These are phyloP conservation scores for Diplodia sapinea DNA, from an alignment of 2,329 filamentous ascomycete genomes.

Conservation along the genomic window DNA sequence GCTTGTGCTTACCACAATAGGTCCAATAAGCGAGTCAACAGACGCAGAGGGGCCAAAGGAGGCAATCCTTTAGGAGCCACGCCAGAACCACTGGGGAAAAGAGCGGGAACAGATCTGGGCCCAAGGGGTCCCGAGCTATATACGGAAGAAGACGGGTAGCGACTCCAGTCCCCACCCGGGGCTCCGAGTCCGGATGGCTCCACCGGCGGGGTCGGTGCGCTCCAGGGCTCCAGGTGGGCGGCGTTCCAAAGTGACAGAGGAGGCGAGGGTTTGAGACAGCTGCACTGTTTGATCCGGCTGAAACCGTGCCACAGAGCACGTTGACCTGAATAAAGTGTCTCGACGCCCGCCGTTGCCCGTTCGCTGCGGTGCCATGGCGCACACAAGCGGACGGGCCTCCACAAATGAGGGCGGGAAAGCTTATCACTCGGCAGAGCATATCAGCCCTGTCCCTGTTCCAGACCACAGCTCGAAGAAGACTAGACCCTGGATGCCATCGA, in stretches of 20 bases:
- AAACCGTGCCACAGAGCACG: not conserved
- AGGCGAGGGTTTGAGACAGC: not conserved
- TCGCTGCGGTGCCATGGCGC: not conserved
- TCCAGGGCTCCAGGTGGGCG: not conserved
- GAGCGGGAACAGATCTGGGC: not conserved
- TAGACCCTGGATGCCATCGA: not conserved
- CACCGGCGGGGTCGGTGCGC: conserved; percentile 17
- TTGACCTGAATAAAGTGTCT: not conserved
- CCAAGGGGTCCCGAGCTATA: not conserved
- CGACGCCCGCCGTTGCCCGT: not conserved
- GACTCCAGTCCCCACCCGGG: conserved; percentile 9
- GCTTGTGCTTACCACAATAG: conserved; percentile 18
- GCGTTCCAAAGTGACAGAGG: not conserved
- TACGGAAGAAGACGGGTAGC: conserved; percentile 4
- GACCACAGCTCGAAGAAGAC: conserved; percentile 17
- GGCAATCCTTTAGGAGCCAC: not conserved
- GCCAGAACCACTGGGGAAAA: no score
- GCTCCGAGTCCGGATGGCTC: conserved; percentile 22
- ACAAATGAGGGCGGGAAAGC: conserved; percentile 1
- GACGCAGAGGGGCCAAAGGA: not conserved
- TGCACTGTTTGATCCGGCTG: not conserved
- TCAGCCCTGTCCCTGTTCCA: conserved; percentile 13
- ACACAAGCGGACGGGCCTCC: not conserved
- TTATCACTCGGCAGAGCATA: conserved; percentile 5
- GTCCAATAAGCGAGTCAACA: conserved; percentile 5